phyloP scores from a whole-genome alignment of 208 protist species.

The Leishmania turanica region DNA sequence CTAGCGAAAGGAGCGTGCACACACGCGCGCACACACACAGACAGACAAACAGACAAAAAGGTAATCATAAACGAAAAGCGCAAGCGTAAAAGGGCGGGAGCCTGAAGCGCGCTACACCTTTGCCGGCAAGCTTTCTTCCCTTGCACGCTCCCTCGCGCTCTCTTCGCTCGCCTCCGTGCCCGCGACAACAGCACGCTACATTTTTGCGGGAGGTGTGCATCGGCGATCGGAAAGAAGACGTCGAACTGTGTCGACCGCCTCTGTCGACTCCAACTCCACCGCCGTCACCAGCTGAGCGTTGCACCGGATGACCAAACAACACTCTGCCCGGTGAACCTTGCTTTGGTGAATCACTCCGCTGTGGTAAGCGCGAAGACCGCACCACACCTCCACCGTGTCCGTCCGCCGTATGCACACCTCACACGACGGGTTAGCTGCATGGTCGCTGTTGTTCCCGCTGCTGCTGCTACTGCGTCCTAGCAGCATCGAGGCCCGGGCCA shows the following conservation, averaged over 20 bases:
- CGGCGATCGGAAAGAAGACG: constrained; percentile 5
- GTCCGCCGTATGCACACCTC: constrained; percentile 28
- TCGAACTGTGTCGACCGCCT: constrained; percentile 27
- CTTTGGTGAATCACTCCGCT: constrained; percentile 53
- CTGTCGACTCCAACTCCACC: constrained; percentile 58
- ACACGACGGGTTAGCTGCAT: constrained; percentile 13
- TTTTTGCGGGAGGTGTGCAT: neutral
- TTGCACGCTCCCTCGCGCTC: neutral
- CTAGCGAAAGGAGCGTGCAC: neutral
- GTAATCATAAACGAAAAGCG: neutral
- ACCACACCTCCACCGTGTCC: constrained; percentile 49
- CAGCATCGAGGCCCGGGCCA: constrained; percentile 6
- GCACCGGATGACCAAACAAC: constrained; percentile 59
- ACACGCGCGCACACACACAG: neutral
- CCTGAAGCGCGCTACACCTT: neutral
- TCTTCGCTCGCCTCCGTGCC: neutral
- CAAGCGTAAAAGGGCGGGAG: neutral
- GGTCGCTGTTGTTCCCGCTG: neutral
- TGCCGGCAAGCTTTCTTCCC: neutral
- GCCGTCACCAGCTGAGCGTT: constrained; percentile 47
- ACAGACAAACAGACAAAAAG: neutral
- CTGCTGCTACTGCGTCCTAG: neutral
- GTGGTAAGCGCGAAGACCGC: constrained; percentile 46
- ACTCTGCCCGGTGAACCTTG: constrained; percentile 45
- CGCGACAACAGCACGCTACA: neutral